Conservation (phyloP, 2,329 filamentous ascomycete genomes). For the Paracamarosporium sp. region DNA sequence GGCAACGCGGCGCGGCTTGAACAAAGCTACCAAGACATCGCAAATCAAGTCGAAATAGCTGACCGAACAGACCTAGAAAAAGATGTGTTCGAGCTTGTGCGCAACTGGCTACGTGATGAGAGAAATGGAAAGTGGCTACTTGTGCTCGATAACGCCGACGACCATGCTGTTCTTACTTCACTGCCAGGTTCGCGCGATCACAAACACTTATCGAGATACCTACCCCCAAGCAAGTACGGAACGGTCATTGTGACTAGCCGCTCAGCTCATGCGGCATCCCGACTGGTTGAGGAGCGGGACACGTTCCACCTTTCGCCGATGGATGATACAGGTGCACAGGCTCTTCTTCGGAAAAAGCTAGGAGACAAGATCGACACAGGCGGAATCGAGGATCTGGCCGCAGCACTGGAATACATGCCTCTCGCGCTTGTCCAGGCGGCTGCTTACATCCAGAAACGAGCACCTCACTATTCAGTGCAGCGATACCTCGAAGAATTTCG, state of each 20-base stretch:
- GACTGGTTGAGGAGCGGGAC: constrained; percentile 14
- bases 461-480: constrained; percentile 14
- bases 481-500: constrained; percentile 50
- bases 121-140: constrained; percentile 17
- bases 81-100: constrained; percentile 18
- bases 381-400: constrained; percentile 8
- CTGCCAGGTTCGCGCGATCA: too few species aligned
- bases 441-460: constrained; percentile 34
- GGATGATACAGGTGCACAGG: constrained; percentile 1
- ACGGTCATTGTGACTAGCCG: too few species aligned
- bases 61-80: constrained; percentile 12
- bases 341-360: constrained; percentile 12
- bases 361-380: neutral
- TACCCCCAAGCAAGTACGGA: too few species aligned
- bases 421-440: constrained; percentile 43
- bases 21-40: constrained; percentile 18
- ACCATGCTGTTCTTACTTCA: neutral
- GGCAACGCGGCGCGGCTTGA: constrained; percentile 21
- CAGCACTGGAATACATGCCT: constrained; percentile 39
- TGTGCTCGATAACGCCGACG: constrained; percentile 17
- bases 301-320: constrained; percentile 15
- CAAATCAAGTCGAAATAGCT: constrained; percentile 12
- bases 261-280: constrained; percentile 6
- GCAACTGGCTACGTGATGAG: constrained; percentile 17
- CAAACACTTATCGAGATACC: neutral